A percentile compares a stretch with the other conserved stretches of the same genome.
Evolutionary conservation across 495 filamentous ascomycete species (phyloP).

Genomic region (Aspergillus heteromorphus): DNA sequence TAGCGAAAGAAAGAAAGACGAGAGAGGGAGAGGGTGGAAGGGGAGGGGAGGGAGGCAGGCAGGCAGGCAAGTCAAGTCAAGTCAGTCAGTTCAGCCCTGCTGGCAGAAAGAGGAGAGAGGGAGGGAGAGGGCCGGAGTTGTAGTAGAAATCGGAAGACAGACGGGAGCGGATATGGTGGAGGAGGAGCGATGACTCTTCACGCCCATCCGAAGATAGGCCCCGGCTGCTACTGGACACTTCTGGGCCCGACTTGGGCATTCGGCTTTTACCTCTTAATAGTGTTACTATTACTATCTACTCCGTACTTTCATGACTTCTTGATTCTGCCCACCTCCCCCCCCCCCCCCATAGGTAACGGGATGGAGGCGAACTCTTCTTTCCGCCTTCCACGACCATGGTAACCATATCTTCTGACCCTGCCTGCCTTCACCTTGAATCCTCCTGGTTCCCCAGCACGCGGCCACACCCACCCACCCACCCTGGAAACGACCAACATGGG

Average conservation of each 20-base stretch:
- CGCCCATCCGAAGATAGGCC: conserved; percentile 5
- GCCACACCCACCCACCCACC: not conserved
- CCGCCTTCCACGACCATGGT: not conserved
- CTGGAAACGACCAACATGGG: no score
- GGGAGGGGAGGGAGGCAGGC: conserved; percentile 6
- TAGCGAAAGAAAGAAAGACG: not conserved
- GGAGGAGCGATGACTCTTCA: conserved; percentile 14
- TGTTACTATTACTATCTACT: not conserved
- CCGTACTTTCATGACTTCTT: not conserved
- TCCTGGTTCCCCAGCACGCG: not conserved
- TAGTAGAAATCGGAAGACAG: not conserved
- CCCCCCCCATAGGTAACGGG: no score
- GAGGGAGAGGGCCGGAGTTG: conserved; percentile 2
- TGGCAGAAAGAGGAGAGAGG: conserved; percentile 2
- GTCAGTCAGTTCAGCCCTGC: conserved; percentile 4
- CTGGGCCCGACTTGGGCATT: conserved; percentile 8
- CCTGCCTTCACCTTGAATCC: not conserved
- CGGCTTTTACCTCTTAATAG: no score
- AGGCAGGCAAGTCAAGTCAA: conserved; percentile 1
- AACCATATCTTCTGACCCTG: not conserved
- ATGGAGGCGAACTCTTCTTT: not conserved
- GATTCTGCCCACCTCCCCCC: not conserved
- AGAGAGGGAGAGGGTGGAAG: not conserved
- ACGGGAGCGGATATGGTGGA: conserved; percentile 11
- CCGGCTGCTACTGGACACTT: not conserved